A percentile compares a stretch with the other conserved stretches of the same genome.
Conservation (phyloP, 441 rosid species). For the Populus hybrid region DNA sequence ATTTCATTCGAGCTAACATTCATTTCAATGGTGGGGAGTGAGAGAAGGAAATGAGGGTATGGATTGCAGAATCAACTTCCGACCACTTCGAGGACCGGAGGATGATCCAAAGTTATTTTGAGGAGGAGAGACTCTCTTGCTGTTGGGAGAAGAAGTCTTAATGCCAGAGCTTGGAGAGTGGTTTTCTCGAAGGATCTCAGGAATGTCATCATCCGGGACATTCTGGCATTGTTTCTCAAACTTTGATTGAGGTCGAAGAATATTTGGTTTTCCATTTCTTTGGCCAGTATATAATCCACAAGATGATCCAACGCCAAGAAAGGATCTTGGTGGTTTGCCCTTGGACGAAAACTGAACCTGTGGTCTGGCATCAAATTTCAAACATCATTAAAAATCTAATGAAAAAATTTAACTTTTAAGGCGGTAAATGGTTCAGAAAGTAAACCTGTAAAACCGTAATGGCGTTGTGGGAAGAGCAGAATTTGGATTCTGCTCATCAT, state of each 20-base stretch:
- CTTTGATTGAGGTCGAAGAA: conserved; percentile 37
- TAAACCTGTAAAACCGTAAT: conserved; percentile 56
- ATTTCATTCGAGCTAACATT: conserved; percentile 18
- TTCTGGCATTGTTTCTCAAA: conserved; percentile 49
- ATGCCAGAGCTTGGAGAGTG: conserved; percentile 35
- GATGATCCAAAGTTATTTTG: conserved; percentile 52
- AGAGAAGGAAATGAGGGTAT: conserved; percentile 83
- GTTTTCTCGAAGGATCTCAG: conserved; percentile 53
- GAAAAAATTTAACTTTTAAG: conserved; percentile 9
- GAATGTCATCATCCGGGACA: conserved; percentile 53
- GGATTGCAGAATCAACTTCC: conserved; percentile 87
- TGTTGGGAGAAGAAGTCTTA: conserved; percentile 82
- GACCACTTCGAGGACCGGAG: conserved; percentile 59
- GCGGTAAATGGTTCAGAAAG: conserved; percentile 1
- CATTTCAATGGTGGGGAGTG: conserved; percentile 50
- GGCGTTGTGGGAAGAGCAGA: conserved; percentile 72
- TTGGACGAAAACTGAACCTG: conserved; percentile 55
- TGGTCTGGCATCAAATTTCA: conserved; percentile 43
- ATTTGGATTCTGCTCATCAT: conserved; percentile 54
- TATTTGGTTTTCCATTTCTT: conserved; percentile 43
- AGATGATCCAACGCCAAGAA: conserved; percentile 60
- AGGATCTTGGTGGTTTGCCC: conserved; percentile 65
- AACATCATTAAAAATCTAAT: conserved; percentile 3
- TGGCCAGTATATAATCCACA: conserved; percentile 32
- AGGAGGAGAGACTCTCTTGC: conserved; percentile 97